phyloP scores from a whole-genome alignment of 345 rosid species.

The Conringia planisiliqua region DNA sequence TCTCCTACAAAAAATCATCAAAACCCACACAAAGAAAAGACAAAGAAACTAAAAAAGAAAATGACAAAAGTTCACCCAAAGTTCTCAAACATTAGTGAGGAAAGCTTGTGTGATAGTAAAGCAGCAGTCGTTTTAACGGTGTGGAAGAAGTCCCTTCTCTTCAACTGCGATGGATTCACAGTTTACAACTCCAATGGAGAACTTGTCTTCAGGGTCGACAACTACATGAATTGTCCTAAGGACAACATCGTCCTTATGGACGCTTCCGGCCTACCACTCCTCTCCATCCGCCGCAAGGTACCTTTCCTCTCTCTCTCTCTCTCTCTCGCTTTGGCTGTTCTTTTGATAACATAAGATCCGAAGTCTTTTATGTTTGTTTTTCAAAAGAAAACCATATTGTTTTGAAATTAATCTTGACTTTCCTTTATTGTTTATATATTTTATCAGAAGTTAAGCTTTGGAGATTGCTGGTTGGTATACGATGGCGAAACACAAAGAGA shows the following conservation, averaged over 20 bases:
- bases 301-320: not conserved
- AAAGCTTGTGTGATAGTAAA: slow-evolving; percentile 2
- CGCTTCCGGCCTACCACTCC: slow-evolving; percentile 79
- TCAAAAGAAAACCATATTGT: too few relatives aligned
- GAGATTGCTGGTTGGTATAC: slow-evolving; percentile 80
- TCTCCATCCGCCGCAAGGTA: slow-evolving; percentile 96
- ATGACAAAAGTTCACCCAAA: slow-evolving; percentile 84
- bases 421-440: not conserved
- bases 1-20: slow-evolving; percentile 9
- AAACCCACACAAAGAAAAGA: not conserved
- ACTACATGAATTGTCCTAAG: slow-evolving; percentile 53
- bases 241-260: slow-evolving; percentile 89
- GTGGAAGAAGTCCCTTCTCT: slow-evolving; percentile 91
- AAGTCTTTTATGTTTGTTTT: not conserved
- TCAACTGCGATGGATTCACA: slow-evolving; percentile 93
- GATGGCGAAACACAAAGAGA: slow-evolving; percentile 63
- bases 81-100: slow-evolving; percentile 18
- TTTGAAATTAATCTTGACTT: not conserved
- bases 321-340: too few relatives aligned
- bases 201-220: slow-evolving; percentile 80
- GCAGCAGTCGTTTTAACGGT: slow-evolving; percentile 55
- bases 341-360: not conserved
- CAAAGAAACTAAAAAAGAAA: not conserved
- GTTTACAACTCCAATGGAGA: slow-evolving; percentile 73
- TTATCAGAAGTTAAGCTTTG: slow-evolving; percentile 61